These are phyloP conservation scores for Skeletonema tropicum DNA, from an alignment of 108 stramenopile genomes.

Conservation along the genomic window DNA sequence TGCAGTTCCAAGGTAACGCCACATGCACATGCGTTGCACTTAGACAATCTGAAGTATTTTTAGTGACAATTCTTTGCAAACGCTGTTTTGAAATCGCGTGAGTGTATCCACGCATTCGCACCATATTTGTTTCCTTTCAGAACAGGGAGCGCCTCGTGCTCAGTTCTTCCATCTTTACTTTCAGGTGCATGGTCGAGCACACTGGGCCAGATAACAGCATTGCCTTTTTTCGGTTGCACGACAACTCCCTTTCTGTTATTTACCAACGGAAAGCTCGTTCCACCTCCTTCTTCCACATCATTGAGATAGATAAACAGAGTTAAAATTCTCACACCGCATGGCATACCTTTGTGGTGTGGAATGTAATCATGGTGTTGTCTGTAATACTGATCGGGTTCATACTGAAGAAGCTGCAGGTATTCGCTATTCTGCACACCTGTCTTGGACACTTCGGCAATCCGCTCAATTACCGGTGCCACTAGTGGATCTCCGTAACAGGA, in stretches of 20 bases:
- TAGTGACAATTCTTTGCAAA: conserved; percentile 10
- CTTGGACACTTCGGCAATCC: conserved; percentile 10
- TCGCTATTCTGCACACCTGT: conserved; percentile 45
- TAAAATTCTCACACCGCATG: conserved; percentile 82
- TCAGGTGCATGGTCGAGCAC: conserved; percentile 70
- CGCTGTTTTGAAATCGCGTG: conserved; percentile 55
- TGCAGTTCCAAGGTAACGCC: no score
- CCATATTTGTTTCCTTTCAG: conserved; percentile 83
- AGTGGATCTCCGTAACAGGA: conserved; percentile 33
- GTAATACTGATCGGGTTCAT: conserved; percentile 61
- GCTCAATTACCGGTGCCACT: conserved; percentile 9
- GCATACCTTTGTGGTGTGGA: conserved; percentile 43
- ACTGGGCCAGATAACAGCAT: conserved; percentile 82
- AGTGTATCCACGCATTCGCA: conserved; percentile 92
- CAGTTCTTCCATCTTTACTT: conserved; percentile 62
- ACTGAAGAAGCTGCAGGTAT: conserved; percentile 69
- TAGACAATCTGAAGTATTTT: no score
- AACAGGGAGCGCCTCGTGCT: conserved; percentile 85
- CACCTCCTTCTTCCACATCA: conserved; percentile 89
- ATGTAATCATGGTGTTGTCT: conserved; percentile 57
- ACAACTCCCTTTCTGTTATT: conserved; percentile 44
- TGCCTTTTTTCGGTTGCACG: conserved; percentile 73
- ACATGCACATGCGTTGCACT: no score
- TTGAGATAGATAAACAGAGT: conserved; percentile 88
- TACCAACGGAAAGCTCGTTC: conserved; percentile 75